A percentile compares a stretch with the other conserved stretches of the same genome.
These are phyloP conservation scores for Plenodomus biglobosus DNA, from an alignment of 2,329 filamentous ascomycete species.

Conservation along the genomic window DNA sequence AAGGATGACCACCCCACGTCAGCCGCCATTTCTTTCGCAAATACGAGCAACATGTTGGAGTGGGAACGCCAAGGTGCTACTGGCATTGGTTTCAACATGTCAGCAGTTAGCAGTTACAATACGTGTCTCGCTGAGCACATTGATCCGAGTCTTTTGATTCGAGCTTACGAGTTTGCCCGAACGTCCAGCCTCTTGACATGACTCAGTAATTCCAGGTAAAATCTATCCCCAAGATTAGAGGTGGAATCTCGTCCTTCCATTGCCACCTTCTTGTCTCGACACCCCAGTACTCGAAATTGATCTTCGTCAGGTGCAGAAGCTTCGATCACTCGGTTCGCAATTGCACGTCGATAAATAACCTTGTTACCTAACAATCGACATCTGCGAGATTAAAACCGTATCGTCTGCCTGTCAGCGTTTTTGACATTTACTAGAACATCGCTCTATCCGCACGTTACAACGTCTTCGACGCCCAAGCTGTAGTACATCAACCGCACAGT, in stretches of 20 bases:
- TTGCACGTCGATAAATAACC: not conserved
- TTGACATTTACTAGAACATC: conserved; percentile 46
- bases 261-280: not conserved
- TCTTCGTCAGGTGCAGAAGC: not conserved
- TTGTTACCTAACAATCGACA: not conserved
- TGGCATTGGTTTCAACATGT: conserved; percentile 18
- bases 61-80: conserved; percentile 1
- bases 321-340: not conserved
- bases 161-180: too few relatives aligned
- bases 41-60: too few relatives aligned
- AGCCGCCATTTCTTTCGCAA: too few relatives aligned
- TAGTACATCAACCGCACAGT: conserved; percentile 21
- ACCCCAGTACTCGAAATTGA: not conserved
- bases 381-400: conserved; percentile 47
- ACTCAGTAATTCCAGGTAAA: too few relatives aligned
- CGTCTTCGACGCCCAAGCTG: not conserved
- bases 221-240: too few relatives aligned
- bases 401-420: conserved; percentile 46
- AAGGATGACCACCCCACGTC: too few relatives aligned
- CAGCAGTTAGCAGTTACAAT: too few relatives aligned
- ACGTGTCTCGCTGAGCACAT: too few relatives aligned
- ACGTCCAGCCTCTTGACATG: too few relatives aligned
- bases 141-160: too few relatives aligned
- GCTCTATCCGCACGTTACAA: conserved; percentile 39
- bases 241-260: too few relatives aligned